Evolutionary conservation across 345 rosid genomes (phyloP).

Genomic region (Populus tremula): DNA sequence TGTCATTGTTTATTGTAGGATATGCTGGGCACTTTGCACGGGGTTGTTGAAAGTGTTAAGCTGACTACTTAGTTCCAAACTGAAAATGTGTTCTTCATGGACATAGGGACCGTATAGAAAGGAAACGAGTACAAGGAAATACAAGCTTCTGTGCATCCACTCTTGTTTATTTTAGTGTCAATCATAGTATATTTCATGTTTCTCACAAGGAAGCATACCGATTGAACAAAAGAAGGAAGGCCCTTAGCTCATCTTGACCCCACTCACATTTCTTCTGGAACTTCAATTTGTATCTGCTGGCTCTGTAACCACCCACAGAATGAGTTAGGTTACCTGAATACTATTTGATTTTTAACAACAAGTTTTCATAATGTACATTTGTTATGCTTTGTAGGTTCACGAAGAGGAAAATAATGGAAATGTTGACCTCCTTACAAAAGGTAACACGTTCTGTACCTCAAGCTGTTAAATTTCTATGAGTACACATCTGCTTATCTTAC

Average conservation of each 20-base stretch:
- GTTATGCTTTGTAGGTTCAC: conserved; percentile 33
- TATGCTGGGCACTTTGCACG: background rate
- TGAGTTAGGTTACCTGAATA: background rate
- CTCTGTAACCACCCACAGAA: background rate
- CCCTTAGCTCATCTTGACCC: background rate
- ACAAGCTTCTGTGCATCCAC: background rate
- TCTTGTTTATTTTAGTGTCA: background rate
- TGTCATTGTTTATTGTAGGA: background rate
- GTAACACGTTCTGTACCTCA: conserved; percentile 18
- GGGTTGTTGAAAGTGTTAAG: background rate
- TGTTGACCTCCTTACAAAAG: conserved; percentile 48
- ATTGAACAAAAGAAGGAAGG: background rate
- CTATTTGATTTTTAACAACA: background rate
- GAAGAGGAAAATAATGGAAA: conserved; percentile 27
- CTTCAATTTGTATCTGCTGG: background rate
- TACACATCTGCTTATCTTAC: background rate
- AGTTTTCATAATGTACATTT: background rate
- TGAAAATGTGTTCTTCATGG: background rate
- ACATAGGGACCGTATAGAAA: background rate
- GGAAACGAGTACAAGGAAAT: background rate
- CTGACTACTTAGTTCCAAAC: background rate
- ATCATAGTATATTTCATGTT: background rate
- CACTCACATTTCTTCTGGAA: background rate
- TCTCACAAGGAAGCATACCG: background rate
- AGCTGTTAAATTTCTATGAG: conserved; percentile 3